These are phyloP conservation scores for Bryum argenteum DNA, from an alignment of 225 moss, liverwort and hornwort genomes.

Conservation along the genomic window DNA sequence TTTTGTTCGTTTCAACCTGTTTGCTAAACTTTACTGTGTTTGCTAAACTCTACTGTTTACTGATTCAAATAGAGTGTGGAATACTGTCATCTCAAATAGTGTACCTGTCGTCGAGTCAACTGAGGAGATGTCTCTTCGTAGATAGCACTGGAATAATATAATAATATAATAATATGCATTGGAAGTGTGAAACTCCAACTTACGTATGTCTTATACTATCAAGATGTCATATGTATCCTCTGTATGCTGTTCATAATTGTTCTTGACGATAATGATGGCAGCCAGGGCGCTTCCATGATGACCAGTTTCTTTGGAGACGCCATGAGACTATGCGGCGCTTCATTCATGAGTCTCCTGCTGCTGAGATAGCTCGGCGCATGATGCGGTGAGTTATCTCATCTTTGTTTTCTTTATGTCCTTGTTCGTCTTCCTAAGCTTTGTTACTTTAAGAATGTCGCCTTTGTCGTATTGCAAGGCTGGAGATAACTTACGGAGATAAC, in stretches of 20 bases:
- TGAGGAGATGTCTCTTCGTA: slow-evolving; percentile 63
- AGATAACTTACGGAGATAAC: too few relatives aligned
- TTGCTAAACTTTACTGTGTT: slow-evolving; percentile 21
- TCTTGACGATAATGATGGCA: slow-evolving; percentile 42
- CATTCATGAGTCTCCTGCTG: slow-evolving; percentile 83
- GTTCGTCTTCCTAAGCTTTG: slow-evolving; percentile 14
- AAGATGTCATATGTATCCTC: slow-evolving; percentile 13
- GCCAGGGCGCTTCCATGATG: slow-evolving; percentile 98
- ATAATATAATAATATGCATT: too few relatives aligned
- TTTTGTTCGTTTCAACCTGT: slow-evolving; percentile 16
- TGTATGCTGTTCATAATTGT: slow-evolving; percentile 14
- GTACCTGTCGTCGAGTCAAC: slow-evolving; percentile 78
- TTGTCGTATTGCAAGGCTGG: slow-evolving; percentile 4
- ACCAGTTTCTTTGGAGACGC: slow-evolving; percentile 95
- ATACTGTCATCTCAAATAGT: slow-evolving; percentile 12
- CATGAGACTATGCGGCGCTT: slow-evolving; percentile 76
- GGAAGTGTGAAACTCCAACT: slow-evolving; percentile 12
- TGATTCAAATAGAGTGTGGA: background rate
- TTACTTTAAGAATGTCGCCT: slow-evolving; percentile 7
- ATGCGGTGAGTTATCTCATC: slow-evolving; percentile 62
- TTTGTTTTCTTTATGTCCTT: slow-evolving; percentile 11
- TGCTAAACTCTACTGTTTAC: too few relatives aligned
- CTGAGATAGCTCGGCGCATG: slow-evolving; percentile 84
- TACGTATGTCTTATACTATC: slow-evolving; percentile 2
- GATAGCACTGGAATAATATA: slow-evolving; percentile 62